These are phyloP conservation scores for Yamagishiella unicocca DNA, from an alignment of 139 green algal genomes.

Conservation along the genomic window DNA sequence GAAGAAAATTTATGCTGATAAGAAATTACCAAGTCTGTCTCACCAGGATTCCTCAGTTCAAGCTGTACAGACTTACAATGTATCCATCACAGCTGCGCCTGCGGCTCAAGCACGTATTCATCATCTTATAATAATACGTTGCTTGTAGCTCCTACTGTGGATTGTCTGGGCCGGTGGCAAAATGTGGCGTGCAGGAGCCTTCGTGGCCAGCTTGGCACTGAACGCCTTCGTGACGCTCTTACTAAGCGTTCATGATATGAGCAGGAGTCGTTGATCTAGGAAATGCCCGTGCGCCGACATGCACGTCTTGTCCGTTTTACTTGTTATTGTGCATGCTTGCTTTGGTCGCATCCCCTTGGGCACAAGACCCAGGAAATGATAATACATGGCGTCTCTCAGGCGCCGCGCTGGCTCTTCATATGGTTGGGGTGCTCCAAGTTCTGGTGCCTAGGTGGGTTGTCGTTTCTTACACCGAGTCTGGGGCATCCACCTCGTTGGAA, in stretches of 20 bases:
- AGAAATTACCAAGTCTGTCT: no score
- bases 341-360: background rate
- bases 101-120: no score
- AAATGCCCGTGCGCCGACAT: background rate
- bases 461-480: no score
- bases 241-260: background rate
- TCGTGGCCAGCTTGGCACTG: conserved; percentile 21
- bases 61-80: no score
- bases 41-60: no score
- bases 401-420: background rate
- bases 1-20: no score
- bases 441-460: background rate
- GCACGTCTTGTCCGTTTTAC: no score
- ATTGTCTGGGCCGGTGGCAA: background rate
- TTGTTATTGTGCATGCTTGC: background rate
- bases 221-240: conserved; percentile 19
- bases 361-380: conserved; percentile 26
- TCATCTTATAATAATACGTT: no score
- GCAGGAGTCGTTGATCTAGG: background rate
- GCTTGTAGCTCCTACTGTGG: background rate
- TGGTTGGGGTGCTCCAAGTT: background rate
- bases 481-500: no score
- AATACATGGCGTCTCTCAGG: background rate
- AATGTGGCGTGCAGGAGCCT: conserved; percentile 9
- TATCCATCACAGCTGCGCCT: no score